Base-by-base conservation (phyloP, 2,329 filamentous ascomycete species). In the Parastagonospora avenae region DNA sequence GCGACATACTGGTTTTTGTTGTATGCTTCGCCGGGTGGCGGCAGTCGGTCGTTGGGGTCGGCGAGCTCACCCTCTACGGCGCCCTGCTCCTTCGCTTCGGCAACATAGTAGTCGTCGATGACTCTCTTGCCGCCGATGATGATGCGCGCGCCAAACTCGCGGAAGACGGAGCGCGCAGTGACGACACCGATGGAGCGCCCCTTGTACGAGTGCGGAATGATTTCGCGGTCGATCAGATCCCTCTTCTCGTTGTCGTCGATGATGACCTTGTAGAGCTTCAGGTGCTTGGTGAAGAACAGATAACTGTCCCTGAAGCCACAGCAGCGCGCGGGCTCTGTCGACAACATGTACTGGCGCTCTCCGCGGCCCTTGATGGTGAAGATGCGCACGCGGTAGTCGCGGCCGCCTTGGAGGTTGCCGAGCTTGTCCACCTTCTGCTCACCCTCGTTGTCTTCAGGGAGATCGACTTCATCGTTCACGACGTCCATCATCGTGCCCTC, bases 1-100 rank as follows among this genome's bases (percentile, higher is more conserved):
- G 94, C 94, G 27, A 99, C 94, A 69, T 97, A 99, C 73, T 97
- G 92, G 70, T 99, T 99, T 77, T 93, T 92, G 80, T 99, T 97
- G 81, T 99, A 99, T n/a, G 87, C 82, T 70, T 95, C 89, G 33
- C 88, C 90, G n/a, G 82, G 79, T 8, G 83, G 82, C 24, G 92
- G 84, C 36, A 92, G 82, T 53, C 82, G 82, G 74, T 99, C 94
- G 53, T 92, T 88, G 0, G 93, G 93, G 67, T 97, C 94, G 14
- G 92, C 94, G 19, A 97, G 72, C 70, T 96, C 91, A 58, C 94
- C 94, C 72, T 97, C 93, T 2, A 91, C 82, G 24, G 87, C 87
- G 16, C 92, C 93, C 44, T 90, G 86, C 42, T 87, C 88, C 42
- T 86, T 85, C 29, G 88, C 88, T 60, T 86, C 87, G 29, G 87